These are phyloP conservation scores for Alternaria novae-zelandiae DNA, from an alignment of 2,329 filamentous ascomycete species.

Conservation along the genomic window DNA sequence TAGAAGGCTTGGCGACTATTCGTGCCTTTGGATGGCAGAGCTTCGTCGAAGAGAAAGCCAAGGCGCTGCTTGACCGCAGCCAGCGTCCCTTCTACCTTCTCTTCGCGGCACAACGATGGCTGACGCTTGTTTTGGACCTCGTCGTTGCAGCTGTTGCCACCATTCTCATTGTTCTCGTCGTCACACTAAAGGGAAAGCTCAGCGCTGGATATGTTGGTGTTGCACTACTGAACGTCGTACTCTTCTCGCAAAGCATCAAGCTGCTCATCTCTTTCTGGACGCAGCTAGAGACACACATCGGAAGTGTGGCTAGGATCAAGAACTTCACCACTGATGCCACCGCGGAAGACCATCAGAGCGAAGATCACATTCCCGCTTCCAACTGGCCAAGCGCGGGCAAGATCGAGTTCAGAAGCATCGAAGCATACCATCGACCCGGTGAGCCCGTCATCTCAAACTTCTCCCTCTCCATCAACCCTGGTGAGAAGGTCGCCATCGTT, in stretches of 20 bases:
- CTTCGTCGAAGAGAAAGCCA: conserved; percentile 47
- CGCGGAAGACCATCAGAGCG: conserved; percentile 61
- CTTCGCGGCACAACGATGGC: conserved; percentile 55
- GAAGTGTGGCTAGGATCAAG: conserved; percentile 62
- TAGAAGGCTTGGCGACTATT: conserved; percentile 58
- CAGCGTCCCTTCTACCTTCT: conserved; percentile 56
- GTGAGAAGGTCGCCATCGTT: conserved; percentile 59
- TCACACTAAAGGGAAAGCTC: conserved; percentile 47
- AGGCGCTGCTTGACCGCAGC: conserved; percentile 47
- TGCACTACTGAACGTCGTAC: conserved; percentile 60
- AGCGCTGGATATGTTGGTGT: conserved; percentile 60
- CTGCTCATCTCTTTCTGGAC: conserved; percentile 62
- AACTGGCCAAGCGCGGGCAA: conserved; percentile 54
- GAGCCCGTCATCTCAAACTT: conserved; percentile 55
- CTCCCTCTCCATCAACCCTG: conserved; percentile 54
- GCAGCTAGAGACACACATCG: conserved; percentile 63
- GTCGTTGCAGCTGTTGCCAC: conserved; percentile 50
- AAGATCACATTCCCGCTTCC: conserved; percentile 49
- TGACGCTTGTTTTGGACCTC: conserved; percentile 50
- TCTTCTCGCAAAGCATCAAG: conserved; percentile 60
- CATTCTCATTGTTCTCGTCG: conserved; percentile 45
- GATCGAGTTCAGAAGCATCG: conserved; percentile 54
- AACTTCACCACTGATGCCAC: conserved; percentile 56
- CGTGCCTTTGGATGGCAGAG: conserved; percentile 59
- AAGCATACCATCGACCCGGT: conserved; percentile 51